Evolutionary conservation across 495 filamentous ascomycete species (phyloP).

Genomic region (Neurospora sp.): DNA sequence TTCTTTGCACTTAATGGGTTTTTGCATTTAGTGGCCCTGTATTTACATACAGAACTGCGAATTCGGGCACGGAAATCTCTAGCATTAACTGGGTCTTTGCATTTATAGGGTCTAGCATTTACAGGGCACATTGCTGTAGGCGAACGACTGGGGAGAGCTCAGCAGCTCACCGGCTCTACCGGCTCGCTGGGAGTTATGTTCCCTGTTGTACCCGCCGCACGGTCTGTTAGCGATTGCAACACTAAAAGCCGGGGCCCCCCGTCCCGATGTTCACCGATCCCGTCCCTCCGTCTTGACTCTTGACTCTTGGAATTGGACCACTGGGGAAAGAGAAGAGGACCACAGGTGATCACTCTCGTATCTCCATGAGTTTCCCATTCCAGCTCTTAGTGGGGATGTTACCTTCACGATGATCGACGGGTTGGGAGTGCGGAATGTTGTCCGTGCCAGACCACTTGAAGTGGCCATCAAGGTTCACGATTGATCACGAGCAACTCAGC

Average conservation of each 20-base stretch:
- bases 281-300: background rate
- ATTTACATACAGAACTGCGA: too few relatives aligned
- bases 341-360: background rate
- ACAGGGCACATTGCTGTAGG: too few relatives aligned
- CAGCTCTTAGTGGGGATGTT: background rate
- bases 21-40: too few relatives aligned
- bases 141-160: background rate
- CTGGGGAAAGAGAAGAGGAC: background rate
- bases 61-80: too few relatives aligned
- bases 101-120: too few relatives aligned
- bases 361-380: background rate
- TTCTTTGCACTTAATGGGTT: too few relatives aligned
- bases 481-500: background rate
- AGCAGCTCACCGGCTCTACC: background rate
- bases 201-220: too few relatives aligned
- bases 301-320: background rate
- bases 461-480: background rate
- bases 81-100: too few relatives aligned
- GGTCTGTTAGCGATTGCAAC: background rate
- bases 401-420: background rate
- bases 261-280: background rate
- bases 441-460: too few relatives aligned
- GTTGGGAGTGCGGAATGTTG: background rate
- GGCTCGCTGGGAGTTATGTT: too few relatives aligned
- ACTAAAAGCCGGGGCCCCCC: background rate